Evolutionary conservation across 495 filamentous ascomycete genomes (phyloP), one percentile per base, ranked within the genome.

Genomic region (Patellaria atrata): DNA sequence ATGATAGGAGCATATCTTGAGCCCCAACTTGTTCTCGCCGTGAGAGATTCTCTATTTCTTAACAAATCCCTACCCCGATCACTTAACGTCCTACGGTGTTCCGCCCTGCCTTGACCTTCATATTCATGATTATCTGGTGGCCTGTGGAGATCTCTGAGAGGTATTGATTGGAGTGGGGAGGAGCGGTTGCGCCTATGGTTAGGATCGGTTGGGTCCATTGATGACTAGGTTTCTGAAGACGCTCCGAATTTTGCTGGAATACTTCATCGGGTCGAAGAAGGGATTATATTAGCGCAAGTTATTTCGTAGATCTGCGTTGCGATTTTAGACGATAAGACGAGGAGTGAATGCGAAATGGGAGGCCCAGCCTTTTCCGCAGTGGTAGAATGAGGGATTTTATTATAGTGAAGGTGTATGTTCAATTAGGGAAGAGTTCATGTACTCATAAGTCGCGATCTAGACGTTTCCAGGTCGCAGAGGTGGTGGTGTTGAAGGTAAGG

Each of bases 91-190:
- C 56, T 24, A 41, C 47, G 35, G 35, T 54, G 53, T 53, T 45
- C 33, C 40, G 43, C 40, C 22, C 36, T 36, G 27, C 39, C 48
- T 35, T 39, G 43, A 45, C 41, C 46, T 27, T 37, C 38, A 27
- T 48, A 54, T 28, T 40, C 35, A 33, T 50, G 46, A 12, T 64
- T 60, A 39, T 67, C 69, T 28, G 71, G 65, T 22, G 68, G 60
- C 35, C 71, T 66, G 20, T 74, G 72, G 30, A 94, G 73, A 54
- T 92, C 76, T 54, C 79, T 78, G 30, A 94, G 63, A 30, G 86
- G 83, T 57, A 94, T 92, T 26, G 77, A 78, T 40, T 82, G 77
- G n/a, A n/a, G n/a, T 31, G 68, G 59, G 21, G 70, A 54, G 38
- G 62, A 49, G 19, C 63, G 50, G 33, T 62, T 51, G 42, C 65